Evolutionary conservation across 1,284 basidiomycete species (phyloP).

Genomic region (Leccinum subspadiceum): DNA sequence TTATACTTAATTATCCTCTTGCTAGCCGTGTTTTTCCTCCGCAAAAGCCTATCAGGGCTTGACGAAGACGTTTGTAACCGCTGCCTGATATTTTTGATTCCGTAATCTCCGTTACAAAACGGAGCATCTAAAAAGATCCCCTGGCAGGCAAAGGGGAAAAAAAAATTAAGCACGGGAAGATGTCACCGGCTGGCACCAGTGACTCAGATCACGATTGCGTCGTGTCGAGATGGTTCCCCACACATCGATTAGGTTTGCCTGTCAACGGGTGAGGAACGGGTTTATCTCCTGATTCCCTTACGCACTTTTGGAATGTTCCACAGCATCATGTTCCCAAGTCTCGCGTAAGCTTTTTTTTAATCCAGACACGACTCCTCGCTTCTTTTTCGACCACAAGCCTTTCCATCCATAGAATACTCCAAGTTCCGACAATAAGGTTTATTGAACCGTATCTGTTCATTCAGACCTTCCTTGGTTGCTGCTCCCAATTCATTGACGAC

Average conservation of each 20-base stretch:
- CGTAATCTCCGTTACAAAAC: conserved; percentile 34
- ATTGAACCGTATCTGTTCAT: conserved; percentile 10
- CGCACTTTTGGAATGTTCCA: background rate
- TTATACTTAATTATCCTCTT: conserved; percentile 23
- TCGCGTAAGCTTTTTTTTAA: conserved; percentile 4
- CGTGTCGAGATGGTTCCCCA: conserved; percentile 13
- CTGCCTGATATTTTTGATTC: conserved; percentile 30
- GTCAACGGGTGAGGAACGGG: conserved; percentile 5
- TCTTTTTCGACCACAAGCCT: background rate
- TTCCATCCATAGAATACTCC: background rate
- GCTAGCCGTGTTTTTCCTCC: conserved; percentile 21
- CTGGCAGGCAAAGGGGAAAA: background rate
- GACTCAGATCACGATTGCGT: conserved; percentile 1
- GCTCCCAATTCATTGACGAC: conserved; percentile 20
- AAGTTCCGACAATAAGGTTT: conserved; percentile 9
- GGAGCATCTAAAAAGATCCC: conserved; percentile 19
- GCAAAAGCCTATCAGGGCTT: conserved; percentile 34
- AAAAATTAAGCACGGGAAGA: conserved; percentile 8
- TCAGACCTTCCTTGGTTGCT: conserved; percentile 10
- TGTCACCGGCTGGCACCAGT: conserved; percentile 5
- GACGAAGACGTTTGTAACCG: conserved; percentile 20
- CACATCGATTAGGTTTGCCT: conserved; percentile 14
- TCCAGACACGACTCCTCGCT: background rate
- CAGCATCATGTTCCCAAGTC: conserved; percentile 9
- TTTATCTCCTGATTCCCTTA: conserved; percentile 12